phyloP scores from a whole-genome alignment of 352 stramenopile species.

The Thraustochytrium striatum region DNA sequence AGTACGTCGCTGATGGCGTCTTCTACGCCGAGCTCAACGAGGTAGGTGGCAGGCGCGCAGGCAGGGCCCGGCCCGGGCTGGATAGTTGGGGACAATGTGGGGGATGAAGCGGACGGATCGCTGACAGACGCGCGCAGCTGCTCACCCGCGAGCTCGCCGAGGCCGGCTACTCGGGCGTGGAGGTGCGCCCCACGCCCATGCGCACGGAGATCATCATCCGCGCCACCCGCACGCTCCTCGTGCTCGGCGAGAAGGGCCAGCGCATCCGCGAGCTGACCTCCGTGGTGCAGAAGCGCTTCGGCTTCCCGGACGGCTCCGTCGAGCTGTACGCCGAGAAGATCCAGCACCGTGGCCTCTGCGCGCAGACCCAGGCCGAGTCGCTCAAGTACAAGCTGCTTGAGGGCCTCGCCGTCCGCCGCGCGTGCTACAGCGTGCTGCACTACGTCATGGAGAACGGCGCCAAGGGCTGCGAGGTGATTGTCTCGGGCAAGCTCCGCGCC shows the following conservation, averaged over 20 bases:
- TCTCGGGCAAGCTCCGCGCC: constrained; percentile 97
- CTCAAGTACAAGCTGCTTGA: constrained; percentile 99
- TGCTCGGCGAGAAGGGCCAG: constrained; percentile 98
- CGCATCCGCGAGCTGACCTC: constrained; percentile 98
- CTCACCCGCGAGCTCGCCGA: constrained; percentile 94
- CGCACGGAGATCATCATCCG: constrained; percentile 99
- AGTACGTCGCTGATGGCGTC: constrained; percentile 99
- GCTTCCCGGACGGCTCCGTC: constrained; percentile 86
- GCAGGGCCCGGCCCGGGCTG: neutral
- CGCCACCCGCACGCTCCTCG: constrained; percentile 96
- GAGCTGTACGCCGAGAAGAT: constrained; percentile 98
- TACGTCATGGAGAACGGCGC: constrained; percentile 99
- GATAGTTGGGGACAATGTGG: no score
- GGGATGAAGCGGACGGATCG: no score
- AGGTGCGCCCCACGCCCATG: constrained; percentile 97
- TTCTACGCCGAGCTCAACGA: constrained; percentile 99
- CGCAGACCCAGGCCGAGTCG: constrained; percentile 96
- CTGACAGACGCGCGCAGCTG: no score
- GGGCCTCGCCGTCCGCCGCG: constrained; percentile 93
- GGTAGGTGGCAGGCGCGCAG: no score
- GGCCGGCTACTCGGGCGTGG: constrained; percentile 96
- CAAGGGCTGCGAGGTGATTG: constrained; percentile 98
- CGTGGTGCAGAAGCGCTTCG: constrained; percentile 96
- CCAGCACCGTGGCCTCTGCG: constrained; percentile 94
- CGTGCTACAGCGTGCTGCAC: constrained; percentile 97